phyloP scores from a whole-genome alignment of 2,329 filamentous ascomycete species.

The Alternaria tenuissima region DNA sequence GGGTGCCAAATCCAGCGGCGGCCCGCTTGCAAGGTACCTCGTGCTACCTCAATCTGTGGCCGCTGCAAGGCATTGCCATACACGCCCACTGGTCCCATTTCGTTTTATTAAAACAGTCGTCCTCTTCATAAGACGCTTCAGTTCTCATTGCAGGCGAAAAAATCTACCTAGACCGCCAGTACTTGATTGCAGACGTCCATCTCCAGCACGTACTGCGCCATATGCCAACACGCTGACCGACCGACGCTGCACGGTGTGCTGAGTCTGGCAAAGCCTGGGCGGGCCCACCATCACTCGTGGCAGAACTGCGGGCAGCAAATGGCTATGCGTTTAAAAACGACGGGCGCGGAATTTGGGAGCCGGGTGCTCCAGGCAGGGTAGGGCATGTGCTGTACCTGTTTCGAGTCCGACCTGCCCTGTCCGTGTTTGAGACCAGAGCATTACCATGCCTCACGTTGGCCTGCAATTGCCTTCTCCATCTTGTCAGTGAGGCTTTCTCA shows the following conservation, averaged over 20 bases:
- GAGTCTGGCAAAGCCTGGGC: conserved; percentile 38
- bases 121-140: conserved; percentile 2
- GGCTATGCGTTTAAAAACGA: conserved; percentile 44
- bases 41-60: conserved; percentile 41
- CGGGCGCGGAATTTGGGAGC: conserved; percentile 41
- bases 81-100: conserved; percentile 31
- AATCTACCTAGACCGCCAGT: conserved; percentile 12
- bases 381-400: conserved; percentile 45
- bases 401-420: conserved; percentile 35
- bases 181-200: conserved; percentile 3
- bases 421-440: conserved; percentile 36
- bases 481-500: conserved; percentile 12
- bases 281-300: conserved; percentile 39
- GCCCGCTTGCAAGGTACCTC: conserved; percentile 43
- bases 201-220: conserved; percentile 22
- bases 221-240: conserved; percentile 35
- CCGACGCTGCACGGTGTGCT: conserved; percentile 27
- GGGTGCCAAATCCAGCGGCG: conserved; percentile 40
- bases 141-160: not conserved
- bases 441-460: conserved; percentile 27
- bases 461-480: conserved; percentile 17
- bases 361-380: conserved; percentile 29
- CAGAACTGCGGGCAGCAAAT: conserved; percentile 39
- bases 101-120: conserved; percentile 24
- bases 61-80: conserved; percentile 43